These are phyloP conservation scores for Gaeumannomyces sp. DNA, from an alignment of 2,329 filamentous ascomycete genomes.

Conservation along the genomic window DNA sequence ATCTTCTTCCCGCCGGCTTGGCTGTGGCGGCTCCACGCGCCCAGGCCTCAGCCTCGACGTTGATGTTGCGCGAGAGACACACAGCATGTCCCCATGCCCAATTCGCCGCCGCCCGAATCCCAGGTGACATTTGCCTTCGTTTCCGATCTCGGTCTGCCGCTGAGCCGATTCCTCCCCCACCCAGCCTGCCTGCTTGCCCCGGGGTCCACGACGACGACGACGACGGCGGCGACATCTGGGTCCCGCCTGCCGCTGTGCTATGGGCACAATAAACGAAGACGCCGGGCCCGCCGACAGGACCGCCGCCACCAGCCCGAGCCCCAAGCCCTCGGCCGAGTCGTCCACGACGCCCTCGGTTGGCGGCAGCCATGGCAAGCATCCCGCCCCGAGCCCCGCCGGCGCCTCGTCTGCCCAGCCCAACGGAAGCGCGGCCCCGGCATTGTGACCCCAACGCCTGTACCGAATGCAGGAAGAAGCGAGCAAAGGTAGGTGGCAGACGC, in stretches of 20 bases:
- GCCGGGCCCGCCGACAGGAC: neutral
- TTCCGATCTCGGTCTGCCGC: too few species aligned
- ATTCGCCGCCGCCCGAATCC: neutral
- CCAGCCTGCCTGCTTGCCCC: too few species aligned
- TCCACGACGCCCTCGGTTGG: conserved; percentile 6
- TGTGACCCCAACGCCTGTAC: conserved; percentile 56
- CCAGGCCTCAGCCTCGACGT: too few species aligned
- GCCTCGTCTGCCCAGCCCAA: conserved; percentile 32
- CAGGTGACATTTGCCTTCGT: too few species aligned
- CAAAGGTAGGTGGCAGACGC: conserved; percentile 38
- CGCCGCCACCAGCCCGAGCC: neutral
- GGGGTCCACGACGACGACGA: too few species aligned
- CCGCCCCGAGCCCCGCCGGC: conserved; percentile 5
- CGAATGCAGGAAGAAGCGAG: conserved; percentile 56
- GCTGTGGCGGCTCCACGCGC: too few species aligned
- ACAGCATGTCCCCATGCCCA: neutral
- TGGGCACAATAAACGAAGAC: neutral
- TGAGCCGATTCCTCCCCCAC: too few species aligned
- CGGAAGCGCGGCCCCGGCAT: conserved; percentile 48
- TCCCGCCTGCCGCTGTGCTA: too few species aligned
- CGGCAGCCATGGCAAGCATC: neutral
- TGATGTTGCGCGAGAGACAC: neutral
- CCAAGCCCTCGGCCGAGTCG: conserved; percentile 3
- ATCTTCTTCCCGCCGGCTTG: too few species aligned
- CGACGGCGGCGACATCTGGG: too few species aligned